These are phyloP conservation scores for Ceratobasidium sp. DNA, from an alignment of 1,284 basidiomycete genomes.

Conservation along the genomic window DNA sequence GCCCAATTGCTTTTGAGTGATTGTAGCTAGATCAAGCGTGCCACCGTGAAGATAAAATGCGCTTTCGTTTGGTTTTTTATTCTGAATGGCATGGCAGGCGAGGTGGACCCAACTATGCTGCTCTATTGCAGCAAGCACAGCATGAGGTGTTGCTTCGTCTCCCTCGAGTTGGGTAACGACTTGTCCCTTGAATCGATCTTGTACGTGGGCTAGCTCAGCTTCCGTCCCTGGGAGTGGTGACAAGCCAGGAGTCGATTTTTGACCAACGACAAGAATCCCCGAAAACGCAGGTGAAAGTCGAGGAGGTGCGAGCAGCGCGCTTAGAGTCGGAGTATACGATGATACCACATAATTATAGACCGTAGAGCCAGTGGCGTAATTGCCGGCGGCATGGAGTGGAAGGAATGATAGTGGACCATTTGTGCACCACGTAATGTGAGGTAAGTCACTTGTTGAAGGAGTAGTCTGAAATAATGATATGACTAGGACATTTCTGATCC, in stretches of 20 bases:
- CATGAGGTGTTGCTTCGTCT: background rate
- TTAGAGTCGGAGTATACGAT: background rate
- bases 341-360: background rate
- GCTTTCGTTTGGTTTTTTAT: background rate
- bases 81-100: constrained; percentile 3
- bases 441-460: background rate
- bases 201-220: background rate
- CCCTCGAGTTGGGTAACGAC: background rate
- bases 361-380: background rate
- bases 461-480: too few relatives aligned
- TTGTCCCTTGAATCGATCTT: too few relatives aligned
- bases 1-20: background rate
- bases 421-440: background rate
- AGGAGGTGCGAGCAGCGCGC: background rate
- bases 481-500: too few relatives aligned
- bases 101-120: constrained; percentile 14
- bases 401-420: constrained; percentile 1
- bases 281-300: background rate
- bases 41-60: background rate
- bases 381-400: constrained; percentile 1
- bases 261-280: background rate
- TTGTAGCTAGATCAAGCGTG: background rate
- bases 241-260: background rate
- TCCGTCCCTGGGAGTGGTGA: background rate
- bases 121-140: background rate